phyloP scores from a whole-genome alignment of 148 eudicot species.

The Pouteria glomerata region DNA sequence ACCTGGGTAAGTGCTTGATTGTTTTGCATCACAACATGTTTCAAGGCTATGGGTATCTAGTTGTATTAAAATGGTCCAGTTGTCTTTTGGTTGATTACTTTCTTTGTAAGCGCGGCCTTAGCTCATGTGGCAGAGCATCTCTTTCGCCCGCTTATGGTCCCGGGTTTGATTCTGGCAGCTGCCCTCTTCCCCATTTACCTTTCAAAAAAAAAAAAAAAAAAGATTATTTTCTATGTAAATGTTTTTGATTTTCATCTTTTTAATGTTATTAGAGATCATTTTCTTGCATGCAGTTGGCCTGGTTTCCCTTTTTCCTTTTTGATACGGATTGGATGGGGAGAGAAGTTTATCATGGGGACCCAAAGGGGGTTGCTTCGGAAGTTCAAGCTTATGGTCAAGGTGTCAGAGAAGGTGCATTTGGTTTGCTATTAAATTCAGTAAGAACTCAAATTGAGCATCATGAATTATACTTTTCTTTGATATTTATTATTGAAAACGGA shows the following conservation, averaged over 20 bases:
- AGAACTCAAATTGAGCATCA: conserved; percentile 46
- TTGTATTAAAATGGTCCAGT: neutral
- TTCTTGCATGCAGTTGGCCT: conserved; percentile 61
- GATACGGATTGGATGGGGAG: conserved; percentile 99
- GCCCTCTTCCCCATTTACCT: no score
- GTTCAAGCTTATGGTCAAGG: conserved; percentile 74
- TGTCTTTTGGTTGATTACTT: neutral
- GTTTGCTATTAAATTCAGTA: conserved; percentile 98
- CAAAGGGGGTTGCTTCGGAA: conserved; percentile 51
- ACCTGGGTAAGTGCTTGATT: conserved; percentile 68
- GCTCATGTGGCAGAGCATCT: no score
- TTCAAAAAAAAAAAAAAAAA: no score
- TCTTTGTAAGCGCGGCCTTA: neutral
- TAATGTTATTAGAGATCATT: conserved; percentile 18
- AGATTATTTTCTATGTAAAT: no score
- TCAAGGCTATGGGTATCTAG: neutral
- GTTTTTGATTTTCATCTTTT: no score
- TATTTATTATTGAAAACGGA: no score
- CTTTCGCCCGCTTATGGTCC: no score
- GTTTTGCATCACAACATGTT: neutral
- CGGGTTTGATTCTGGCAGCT: no score
- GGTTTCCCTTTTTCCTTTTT: conserved; percentile 97
- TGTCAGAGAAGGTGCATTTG: conserved; percentile 99
- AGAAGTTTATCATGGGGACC: conserved; percentile 91
- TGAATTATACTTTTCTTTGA: neutral